Percentiles rank a stretch among this genome's conserved stretches.
phyloP scores from a whole-genome alignment of 768 basidiomycete species.

The Podaxis rugospora region DNA sequence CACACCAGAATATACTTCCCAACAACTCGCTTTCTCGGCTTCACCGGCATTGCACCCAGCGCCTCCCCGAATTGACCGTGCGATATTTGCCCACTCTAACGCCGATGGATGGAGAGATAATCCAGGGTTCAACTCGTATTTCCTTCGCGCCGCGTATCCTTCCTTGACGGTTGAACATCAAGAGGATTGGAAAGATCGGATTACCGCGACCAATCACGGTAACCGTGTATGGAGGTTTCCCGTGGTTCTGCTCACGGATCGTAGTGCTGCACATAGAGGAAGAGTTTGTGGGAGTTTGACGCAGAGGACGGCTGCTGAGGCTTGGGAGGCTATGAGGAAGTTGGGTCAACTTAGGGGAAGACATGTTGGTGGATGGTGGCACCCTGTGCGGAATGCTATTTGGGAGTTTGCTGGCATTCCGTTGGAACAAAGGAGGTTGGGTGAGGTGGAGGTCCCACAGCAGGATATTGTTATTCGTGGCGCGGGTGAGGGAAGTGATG shows the following conservation, averaged over 20 bases:
- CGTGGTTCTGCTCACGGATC: conserved; percentile 62
- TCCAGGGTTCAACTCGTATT: conserved; percentile 74
- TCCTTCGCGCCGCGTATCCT: conserved; percentile 72
- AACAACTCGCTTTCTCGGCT: conserved; percentile 7
- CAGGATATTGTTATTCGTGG: conserved; percentile 7
- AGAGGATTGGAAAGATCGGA: conserved; percentile 70
- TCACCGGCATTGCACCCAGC: conserved; percentile 19
- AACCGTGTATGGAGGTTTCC: conserved; percentile 69
- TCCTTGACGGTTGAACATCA: conserved; percentile 62
- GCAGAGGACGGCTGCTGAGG: conserved; percentile 70
- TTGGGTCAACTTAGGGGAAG: conserved; percentile 30
- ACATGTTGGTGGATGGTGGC: conserved; percentile 69
- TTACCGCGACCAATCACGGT: conserved; percentile 24
- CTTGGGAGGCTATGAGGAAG: conserved; percentile 48
- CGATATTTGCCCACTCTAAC: conserved; percentile 64
- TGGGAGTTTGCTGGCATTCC: conserved; percentile 57
- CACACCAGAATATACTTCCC: neutral
- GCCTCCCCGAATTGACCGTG: conserved; percentile 58
- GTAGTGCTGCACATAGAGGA: conserved; percentile 74
- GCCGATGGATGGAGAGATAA: conserved; percentile 68
- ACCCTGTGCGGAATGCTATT: conserved; percentile 60
- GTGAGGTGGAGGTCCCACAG: conserved; percentile 9
- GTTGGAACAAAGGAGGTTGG: neutral
- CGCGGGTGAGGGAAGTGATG: conserved; percentile 13
- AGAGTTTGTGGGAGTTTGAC: conserved; percentile 55